Base-by-base conservation (phyloP, 2,329 filamentous ascomycete genomes). In the Monosporascus sp. region DNA sequence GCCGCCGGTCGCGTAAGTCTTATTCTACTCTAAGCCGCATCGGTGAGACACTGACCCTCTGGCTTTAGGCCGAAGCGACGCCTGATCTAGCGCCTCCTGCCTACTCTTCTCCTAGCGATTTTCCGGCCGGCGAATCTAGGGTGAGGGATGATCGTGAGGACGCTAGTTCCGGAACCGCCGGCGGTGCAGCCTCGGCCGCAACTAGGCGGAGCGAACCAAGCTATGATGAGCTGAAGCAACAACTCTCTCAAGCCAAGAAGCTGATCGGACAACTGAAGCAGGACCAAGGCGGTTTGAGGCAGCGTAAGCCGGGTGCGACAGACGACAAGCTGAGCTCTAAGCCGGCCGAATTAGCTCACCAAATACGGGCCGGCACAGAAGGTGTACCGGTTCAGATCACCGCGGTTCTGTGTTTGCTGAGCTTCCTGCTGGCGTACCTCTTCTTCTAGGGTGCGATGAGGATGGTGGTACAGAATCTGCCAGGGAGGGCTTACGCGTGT, bases 341-440 rank as follows among this genome's bases (percentile, higher is more conserved):
- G 53, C 59, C 66, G 46, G 75, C 70, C 58, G 77, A 73, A 71
- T 74, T 75, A 57, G 78, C 78, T 59, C 82, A 81, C 65, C 78
- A 78, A 63, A 76, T 75, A 57, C 78, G 75, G 67, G 79, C 74
- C 61, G 81, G 70, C 69, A 85, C 73, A 60, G 85, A 91, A 63
- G 93, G 94, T 22, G 93, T 99, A 3, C 86, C 94, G 1, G 84
- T 99, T 49, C 87, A 93, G 70, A 82, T 93, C 58, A 89, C 89
- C 45, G 93, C 94, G 22, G 77, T 84, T 22, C 76, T 99, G 44
- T 97, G 92, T 69, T 77, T 99, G 64, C 65, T 96, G 59, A 92
- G 90, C 77, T 99, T 99, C 76, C 74, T 99, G 67, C 81, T 97
- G 63, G 94, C 91, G 52, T 99, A 97, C 74, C 84, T 97, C 72